Conservation (phyloP, 257 asterid species). For the Solanum ossicruentum region DNA sequence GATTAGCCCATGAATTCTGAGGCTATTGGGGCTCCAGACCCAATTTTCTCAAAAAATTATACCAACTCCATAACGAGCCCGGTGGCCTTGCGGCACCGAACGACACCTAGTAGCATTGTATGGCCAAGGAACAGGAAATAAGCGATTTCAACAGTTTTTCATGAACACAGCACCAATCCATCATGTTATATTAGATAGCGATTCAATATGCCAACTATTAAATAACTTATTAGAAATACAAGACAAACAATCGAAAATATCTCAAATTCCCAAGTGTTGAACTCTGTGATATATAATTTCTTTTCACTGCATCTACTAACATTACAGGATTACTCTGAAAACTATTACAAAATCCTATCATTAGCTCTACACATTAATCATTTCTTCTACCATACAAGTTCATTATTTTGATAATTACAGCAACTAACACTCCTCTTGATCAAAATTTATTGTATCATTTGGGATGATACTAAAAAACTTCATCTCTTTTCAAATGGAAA, state of each 20-base stretch:
- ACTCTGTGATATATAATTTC: too few relatives aligned
- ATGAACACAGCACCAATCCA: too few relatives aligned
- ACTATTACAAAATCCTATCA: background rate
- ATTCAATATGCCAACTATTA: background rate
- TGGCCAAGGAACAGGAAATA: too few relatives aligned
- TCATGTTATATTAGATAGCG: too few relatives aligned
- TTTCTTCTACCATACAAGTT: background rate
- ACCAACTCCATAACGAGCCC: too few relatives aligned
- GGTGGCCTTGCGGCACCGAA: too few relatives aligned
- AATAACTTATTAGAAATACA: background rate
- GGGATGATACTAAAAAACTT: background rate
- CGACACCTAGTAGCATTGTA: too few relatives aligned
- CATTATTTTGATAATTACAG: background rate
- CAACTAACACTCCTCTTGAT: background rate
- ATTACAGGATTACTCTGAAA: background rate
- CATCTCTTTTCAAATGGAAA: background rate
- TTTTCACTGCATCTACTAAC: background rate
- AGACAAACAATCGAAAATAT: background rate
- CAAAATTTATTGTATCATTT: background rate
- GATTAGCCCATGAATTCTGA: too few relatives aligned
- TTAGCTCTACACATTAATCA: background rate
- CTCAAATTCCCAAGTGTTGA: background rate
- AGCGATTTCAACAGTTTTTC: too few relatives aligned
- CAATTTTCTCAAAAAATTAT: too few relatives aligned
- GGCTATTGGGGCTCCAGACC: too few relatives aligned